These are phyloP conservation scores for Zangia roseola DNA, from an alignment of 768 basidiomycete species.

Conservation along the genomic window DNA sequence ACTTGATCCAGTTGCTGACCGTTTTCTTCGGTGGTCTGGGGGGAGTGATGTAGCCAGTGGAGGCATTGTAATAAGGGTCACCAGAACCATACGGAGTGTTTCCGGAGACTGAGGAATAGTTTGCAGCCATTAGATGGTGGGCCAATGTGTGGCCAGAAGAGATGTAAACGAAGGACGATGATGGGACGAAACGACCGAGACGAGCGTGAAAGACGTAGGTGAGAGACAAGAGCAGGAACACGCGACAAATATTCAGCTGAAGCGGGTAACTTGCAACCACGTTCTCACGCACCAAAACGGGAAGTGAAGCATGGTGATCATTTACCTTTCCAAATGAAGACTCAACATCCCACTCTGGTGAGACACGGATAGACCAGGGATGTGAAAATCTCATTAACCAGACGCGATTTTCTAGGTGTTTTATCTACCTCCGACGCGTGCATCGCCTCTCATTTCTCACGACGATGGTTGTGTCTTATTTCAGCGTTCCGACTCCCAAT, in stretches of 20 bases:
- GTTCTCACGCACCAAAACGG: slow-evolving; percentile 15
- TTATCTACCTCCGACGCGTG: too few species aligned
- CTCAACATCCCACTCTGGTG: too few species aligned
- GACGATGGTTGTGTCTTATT: not conserved
- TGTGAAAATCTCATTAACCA: too few species aligned
- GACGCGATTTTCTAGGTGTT: too few species aligned
- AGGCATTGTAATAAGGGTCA: slow-evolving; percentile 67
- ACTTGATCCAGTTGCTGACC: slow-evolving; percentile 70
- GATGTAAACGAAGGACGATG: slow-evolving; percentile 23
- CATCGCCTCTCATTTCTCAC: not conserved
- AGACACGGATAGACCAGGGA: too few species aligned
- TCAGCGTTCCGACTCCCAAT: not conserved
- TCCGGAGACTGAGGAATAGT: slow-evolving; percentile 35
- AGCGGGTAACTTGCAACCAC: slow-evolving; percentile 1
- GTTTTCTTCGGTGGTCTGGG: slow-evolving; percentile 45
- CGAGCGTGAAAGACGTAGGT: not conserved
- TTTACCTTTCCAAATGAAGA: too few species aligned
- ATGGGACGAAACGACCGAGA: slow-evolving; percentile 12
- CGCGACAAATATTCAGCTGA: too few species aligned
- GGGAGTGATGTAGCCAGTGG: slow-evolving; percentile 68
- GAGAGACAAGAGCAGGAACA: not conserved
- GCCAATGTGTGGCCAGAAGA: slow-evolving; percentile 16
- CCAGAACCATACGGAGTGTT: slow-evolving; percentile 54
- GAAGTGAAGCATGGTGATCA: not conserved
- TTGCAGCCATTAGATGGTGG: slow-evolving; percentile 37